Conservation (phyloP, 345 rosid genomes). For the rapeseed (Brassica napus) region DNA sequence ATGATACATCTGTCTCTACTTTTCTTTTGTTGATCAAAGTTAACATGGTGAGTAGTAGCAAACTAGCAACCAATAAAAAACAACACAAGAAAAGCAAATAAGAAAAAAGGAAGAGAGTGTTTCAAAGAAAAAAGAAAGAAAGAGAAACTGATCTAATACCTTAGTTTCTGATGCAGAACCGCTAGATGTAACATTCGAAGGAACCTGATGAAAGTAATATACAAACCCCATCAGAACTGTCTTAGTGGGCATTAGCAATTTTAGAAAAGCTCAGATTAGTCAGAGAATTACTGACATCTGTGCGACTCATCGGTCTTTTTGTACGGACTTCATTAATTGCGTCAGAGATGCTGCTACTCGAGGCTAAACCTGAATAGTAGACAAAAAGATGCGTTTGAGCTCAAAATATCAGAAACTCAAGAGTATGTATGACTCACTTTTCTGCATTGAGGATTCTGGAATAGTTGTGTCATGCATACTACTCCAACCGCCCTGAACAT, state of each 20-base stretch:
- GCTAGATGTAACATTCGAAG: slow-evolving; percentile 57
- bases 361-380: background rate
- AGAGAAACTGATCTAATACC: slow-evolving; percentile 46
- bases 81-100: background rate
- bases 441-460: background rate
- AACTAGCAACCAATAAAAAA: background rate
- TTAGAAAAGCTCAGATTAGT: background rate
- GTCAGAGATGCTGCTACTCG: slow-evolving; percentile 23
- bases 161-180: slow-evolving; percentile 48
- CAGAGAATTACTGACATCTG: slow-evolving; percentile 37
- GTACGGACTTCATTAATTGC: slow-evolving; percentile 67
- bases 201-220: slow-evolving; percentile 54
- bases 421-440: background rate
- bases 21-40: background rate
- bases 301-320: slow-evolving; percentile 87
- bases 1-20: background rate
- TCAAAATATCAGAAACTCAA: background rate
- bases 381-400: background rate
- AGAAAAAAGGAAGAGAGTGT: slow-evolving; percentile 2
- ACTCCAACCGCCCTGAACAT: background rate
- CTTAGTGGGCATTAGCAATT: background rate
- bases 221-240: background rate
- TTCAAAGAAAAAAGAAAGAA: background rate
- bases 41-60: background rate
- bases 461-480: background rate